phyloP scores from a whole-genome alignment of 495 filamentous ascomycete species.

The Saxophila tyrrhenica region DNA sequence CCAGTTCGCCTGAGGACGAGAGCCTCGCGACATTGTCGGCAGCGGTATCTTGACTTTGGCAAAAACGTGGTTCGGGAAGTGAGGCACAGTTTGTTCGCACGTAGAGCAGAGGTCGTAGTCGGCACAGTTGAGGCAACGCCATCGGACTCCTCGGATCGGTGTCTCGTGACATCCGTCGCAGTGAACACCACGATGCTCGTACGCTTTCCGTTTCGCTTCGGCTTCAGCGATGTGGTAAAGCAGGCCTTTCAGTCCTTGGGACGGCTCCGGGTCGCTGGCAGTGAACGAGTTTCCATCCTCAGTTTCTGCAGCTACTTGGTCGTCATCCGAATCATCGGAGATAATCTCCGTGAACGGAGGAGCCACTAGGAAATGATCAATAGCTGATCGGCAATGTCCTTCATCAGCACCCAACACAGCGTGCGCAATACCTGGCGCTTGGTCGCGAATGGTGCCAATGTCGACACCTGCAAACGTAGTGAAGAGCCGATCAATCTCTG shows the following conservation, averaged over 20 bases:
- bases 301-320: constrained; percentile 2
- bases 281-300: constrained; percentile 6
- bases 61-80: constrained; percentile 89
- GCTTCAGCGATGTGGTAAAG: constrained; percentile 46
- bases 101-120: constrained; percentile 79
- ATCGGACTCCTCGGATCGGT: constrained; percentile 62
- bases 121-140: constrained; percentile 26
- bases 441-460: too few species aligned
- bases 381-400: too few species aligned
- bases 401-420: too few species aligned
- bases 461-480: too few species aligned
- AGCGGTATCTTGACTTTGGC: constrained; percentile 78
- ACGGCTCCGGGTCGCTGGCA: constrained; percentile 27
- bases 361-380: background rate
- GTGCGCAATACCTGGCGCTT: too few species aligned
- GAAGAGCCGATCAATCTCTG: too few species aligned
- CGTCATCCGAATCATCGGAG: background rate
- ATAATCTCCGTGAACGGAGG: background rate
- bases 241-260: constrained; percentile 30
- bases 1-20: constrained; percentile 66
- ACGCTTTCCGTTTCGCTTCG: constrained; percentile 68
- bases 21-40: constrained; percentile 52
- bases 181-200: constrained; percentile 84
- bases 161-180: constrained; percentile 78
- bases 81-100: constrained; percentile 57